Evolutionary conservation across 805 yeast genomes (phyloP), one percentile per base, ranked within the genome.

Genomic region (Yarrowia yakushimensis): DNA sequence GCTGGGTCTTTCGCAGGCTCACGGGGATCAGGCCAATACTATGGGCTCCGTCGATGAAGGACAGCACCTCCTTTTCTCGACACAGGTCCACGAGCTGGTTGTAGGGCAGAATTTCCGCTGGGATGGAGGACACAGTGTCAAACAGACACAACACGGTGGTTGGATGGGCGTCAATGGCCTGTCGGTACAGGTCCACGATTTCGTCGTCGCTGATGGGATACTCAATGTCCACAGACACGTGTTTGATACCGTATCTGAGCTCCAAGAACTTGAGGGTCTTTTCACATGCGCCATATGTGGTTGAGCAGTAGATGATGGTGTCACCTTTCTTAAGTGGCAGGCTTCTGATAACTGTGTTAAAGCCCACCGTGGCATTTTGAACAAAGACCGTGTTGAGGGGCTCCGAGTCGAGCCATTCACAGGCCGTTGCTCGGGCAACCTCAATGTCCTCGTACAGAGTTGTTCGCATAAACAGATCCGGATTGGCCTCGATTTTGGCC

Each of bases 31-130:
- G 62, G 0, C 93, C 93, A 34, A 83, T 76, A 1, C 83, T 81
- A 69, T 87, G 93, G 5, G 92, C 93, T 13, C 87, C 93, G 70
- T 87, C 93, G 25, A 87, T 79, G 43, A 85, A 72, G 3, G 88
- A 82, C 48, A 84, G 65, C 4, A 82, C 81, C 13, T 73, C 71
- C 52, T 81, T 72, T 55, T 79, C 71, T 13, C 73, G 70, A 65
- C 90, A 83, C 42, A 82, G 67, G 7, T 69, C 65, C 3, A 78
- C 75, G 48, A 87, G 66, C 59, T 75, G 69, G 64, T 79, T 78
- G 70, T 78, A 86, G 0, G 94, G 93, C 28, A 86, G 66, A 22
- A 71, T 67, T 4, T 80, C 80, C 9, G 86, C 86, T 1, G 94
- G 93, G 82, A 81, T 79, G 0, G 90, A 85, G 22, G 82, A 72